Evolutionary conservation across 352 stramenopile species (phyloP).

Genomic region (Pythium rishiriense): DNA sequence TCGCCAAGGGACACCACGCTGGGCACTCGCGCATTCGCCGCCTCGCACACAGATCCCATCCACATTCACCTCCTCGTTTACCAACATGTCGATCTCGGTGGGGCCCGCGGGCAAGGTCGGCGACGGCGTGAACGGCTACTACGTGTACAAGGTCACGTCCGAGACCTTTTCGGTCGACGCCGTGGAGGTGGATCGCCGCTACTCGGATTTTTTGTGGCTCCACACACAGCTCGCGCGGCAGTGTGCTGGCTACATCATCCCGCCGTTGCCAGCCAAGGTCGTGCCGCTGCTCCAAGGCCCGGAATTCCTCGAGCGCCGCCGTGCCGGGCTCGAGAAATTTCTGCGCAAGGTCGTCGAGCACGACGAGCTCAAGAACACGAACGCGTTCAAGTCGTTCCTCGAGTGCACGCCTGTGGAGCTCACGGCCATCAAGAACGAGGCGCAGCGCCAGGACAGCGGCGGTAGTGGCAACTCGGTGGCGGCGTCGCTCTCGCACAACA

Average conservation of each 20-base stretch:
- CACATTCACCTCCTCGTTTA: neutral
- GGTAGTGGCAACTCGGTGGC: neutral
- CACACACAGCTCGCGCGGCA: slow-evolving; percentile 69
- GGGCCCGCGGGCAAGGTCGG: slow-evolving; percentile 73
- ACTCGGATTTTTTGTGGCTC: slow-evolving; percentile 87
- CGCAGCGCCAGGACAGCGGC: slow-evolving; percentile 16
- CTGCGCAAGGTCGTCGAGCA: slow-evolving; percentile 75
- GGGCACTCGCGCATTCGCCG: neutral
- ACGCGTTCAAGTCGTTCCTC: slow-evolving; percentile 73
- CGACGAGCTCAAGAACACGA: slow-evolving; percentile 71
- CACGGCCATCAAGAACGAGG: slow-evolving; percentile 61
- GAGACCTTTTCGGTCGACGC: slow-evolving; percentile 38
- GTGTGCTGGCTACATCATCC: slow-evolving; percentile 84
- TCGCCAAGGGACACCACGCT: slow-evolving; percentile 10
- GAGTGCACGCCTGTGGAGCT: slow-evolving; percentile 77
- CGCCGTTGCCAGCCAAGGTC: slow-evolving; percentile 74
- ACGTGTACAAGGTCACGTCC: slow-evolving; percentile 80
- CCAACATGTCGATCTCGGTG: slow-evolving; percentile 52
- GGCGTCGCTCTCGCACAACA: slow-evolving; percentile 14
- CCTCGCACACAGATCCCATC: neutral
- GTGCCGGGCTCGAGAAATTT: slow-evolving; percentile 76
- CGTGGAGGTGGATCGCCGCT: slow-evolving; percentile 71
- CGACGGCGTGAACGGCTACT: slow-evolving; percentile 84
- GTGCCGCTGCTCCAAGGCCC: slow-evolving; percentile 73
- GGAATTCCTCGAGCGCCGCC: slow-evolving; percentile 80